phyloP scores from a whole-genome alignment of 495 filamentous ascomycete genomes.

The Penicillium verhagenii region DNA sequence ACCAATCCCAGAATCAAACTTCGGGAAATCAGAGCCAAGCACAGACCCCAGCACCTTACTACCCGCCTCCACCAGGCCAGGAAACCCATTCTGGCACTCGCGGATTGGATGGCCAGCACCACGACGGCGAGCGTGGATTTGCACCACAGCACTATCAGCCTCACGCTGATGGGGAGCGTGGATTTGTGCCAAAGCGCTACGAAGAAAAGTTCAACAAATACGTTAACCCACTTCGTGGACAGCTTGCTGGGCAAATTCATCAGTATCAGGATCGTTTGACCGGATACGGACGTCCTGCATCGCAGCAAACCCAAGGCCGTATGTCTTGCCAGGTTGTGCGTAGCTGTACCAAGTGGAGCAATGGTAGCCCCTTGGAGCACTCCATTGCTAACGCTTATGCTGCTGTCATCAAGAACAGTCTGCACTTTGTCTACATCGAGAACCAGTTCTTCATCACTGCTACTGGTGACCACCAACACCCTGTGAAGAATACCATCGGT shows the following conservation, averaged over 20 bases:
- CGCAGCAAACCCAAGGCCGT: slow-evolving; percentile 41
- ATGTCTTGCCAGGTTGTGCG: slow-evolving; percentile 68
- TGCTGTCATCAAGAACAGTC: slow-evolving; percentile 72
- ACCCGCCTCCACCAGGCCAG: slow-evolving; percentile 39
- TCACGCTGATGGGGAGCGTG: slow-evolving; percentile 24
- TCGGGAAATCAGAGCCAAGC: slow-evolving; percentile 9
- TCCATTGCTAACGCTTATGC: slow-evolving; percentile 90
- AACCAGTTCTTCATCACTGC: slow-evolving; percentile 99
- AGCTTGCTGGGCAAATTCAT: slow-evolving; percentile 49
- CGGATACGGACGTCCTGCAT: slow-evolving; percentile 22
- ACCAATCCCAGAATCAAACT: slow-evolving; percentile 11
- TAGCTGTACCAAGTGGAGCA: slow-evolving; percentile 71
- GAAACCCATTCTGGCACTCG: slow-evolving; percentile 38
- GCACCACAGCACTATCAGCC: slow-evolving; percentile 27
- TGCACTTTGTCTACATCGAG: slow-evolving; percentile 92
- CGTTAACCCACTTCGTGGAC: slow-evolving; percentile 38
- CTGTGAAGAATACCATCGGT: slow-evolving; percentile 85
- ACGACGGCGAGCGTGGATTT: slow-evolving; percentile 33
- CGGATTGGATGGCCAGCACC: slow-evolving; percentile 36
- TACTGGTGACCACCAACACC: slow-evolving; percentile 69
- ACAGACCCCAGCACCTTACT: slow-evolving; percentile 22
- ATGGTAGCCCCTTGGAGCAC: slow-evolving; percentile 68
- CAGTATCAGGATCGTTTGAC: slow-evolving; percentile 45
- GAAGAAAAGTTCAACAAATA: slow-evolving; percentile 38
- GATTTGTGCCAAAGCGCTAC: slow-evolving; percentile 30